Conservation (phyloP, 345 rosid genomes). For the Chamaenerion angustifolium region DNA sequence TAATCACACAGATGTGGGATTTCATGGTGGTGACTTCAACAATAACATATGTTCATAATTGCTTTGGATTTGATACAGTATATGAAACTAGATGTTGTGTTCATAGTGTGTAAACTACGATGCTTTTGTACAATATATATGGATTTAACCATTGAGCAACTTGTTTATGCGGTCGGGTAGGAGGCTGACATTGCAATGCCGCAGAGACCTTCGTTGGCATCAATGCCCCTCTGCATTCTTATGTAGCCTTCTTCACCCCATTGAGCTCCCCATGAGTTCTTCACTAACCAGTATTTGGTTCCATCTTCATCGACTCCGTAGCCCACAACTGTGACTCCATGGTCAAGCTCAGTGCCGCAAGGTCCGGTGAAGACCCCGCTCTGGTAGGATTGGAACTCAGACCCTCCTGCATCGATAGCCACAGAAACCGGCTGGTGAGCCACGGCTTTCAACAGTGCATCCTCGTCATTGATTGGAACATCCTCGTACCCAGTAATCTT, state of each 20-base stretch:
- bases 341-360: conserved; percentile 8
- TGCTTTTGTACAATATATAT: no score
- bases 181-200: no score
- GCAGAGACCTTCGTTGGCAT: conserved; percentile 1
- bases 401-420: conserved; percentile 27
- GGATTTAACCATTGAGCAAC: no score
- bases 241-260: conserved; percentile 8
- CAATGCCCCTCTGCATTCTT: conserved; percentile 5
- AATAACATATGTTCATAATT: no score
- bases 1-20: no score
- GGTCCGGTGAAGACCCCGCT: conserved; percentile 1
- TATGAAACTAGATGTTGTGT: no score
- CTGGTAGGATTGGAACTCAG: conserved; percentile 9
- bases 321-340: conserved; percentile 11
- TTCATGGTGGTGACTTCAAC: no score
- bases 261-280: conserved; percentile 1
- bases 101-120: no score
- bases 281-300: conserved; percentile 3
- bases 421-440: conserved; percentile 22
- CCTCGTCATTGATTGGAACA: conserved; percentile 8
- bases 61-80: no score
- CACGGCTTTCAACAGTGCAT: conserved; percentile 17
- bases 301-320: conserved; percentile 8
- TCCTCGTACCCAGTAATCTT: conserved; percentile 16
- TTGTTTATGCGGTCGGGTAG: no score